Conservation (phyloP, 768 basidiomycete species). For the Lactifluus hygrophoroides region DNA sequence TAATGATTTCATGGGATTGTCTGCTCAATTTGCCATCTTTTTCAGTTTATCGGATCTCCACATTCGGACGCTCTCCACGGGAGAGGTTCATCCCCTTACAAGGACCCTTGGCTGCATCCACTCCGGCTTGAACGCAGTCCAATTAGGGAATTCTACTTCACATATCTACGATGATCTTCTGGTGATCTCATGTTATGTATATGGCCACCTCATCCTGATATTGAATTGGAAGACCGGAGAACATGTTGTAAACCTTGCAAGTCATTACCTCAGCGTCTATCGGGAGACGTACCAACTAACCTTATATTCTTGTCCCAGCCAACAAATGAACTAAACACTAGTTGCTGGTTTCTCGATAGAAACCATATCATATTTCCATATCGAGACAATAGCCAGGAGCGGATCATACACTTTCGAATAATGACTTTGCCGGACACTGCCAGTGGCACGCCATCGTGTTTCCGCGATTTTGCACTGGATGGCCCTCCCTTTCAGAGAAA, state of each 20-base stretch:
- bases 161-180: background rate
- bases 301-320: background rate
- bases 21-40: background rate
- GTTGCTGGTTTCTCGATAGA: background rate
- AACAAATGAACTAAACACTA: background rate
- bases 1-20: background rate
- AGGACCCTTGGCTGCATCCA: background rate
- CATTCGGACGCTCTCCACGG: slow-evolving; percentile 5
- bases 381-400: background rate
- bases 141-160: background rate
- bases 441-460: background rate
- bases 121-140: background rate
- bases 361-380: background rate
- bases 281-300: background rate
- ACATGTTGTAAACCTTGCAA: background rate
- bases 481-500: background rate
- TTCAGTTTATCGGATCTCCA: background rate
- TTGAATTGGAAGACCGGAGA: slow-evolving; percentile 6
- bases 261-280: background rate
- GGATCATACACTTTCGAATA: background rate
- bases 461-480: background rate
- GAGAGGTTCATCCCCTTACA: slow-evolving; percentile 3
- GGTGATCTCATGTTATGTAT: background rate
- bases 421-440: background rate
- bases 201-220: background rate